Evolutionary conservation across 331 rosid species (phyloP).

Genomic region (Malus hybrid): DNA sequence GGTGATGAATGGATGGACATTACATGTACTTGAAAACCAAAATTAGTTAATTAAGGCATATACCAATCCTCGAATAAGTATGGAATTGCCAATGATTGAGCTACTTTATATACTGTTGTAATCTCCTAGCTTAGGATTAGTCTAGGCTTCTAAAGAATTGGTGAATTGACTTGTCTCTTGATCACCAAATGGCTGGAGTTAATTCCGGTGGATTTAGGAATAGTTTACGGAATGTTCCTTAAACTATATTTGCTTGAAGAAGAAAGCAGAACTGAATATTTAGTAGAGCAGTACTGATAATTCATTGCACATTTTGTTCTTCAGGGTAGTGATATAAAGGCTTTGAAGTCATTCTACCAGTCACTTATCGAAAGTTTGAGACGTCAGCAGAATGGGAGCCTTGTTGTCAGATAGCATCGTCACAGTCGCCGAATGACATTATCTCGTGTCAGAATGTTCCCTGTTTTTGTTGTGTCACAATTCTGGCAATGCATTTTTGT

Average conservation of each 20-base stretch:
- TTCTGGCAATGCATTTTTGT: constrained; percentile 29
- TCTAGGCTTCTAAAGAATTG: no score
- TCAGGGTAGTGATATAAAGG: constrained; percentile 30
- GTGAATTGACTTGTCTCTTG: not conserved
- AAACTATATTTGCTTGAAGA: no score
- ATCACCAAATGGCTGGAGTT: not conserved
- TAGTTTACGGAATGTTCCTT: no score
- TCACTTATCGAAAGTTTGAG: constrained; percentile 70
- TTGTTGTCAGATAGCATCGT: constrained; percentile 72
- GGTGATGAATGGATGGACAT: no score
- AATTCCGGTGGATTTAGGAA: not conserved
- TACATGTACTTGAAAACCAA: no score
- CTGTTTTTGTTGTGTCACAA: constrained; percentile 18
- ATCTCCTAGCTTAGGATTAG: no score
- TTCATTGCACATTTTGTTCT: no score
- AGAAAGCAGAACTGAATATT: no score
- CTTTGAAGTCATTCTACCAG: constrained; percentile 64
- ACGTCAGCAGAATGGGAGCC: constrained; percentile 42
- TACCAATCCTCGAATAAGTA: no score
- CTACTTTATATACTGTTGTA: no score
- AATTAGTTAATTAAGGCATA: no score
- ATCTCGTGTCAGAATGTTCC: constrained; percentile 17
- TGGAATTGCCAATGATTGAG: no score
- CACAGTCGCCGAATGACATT: not conserved
- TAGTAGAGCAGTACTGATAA: not conserved